Percentiles rank a stretch among this genome's conserved stretches.
Evolutionary conservation across 352 stramenopile species (phyloP).

Genomic region (Phytopythium montanum): DNA sequence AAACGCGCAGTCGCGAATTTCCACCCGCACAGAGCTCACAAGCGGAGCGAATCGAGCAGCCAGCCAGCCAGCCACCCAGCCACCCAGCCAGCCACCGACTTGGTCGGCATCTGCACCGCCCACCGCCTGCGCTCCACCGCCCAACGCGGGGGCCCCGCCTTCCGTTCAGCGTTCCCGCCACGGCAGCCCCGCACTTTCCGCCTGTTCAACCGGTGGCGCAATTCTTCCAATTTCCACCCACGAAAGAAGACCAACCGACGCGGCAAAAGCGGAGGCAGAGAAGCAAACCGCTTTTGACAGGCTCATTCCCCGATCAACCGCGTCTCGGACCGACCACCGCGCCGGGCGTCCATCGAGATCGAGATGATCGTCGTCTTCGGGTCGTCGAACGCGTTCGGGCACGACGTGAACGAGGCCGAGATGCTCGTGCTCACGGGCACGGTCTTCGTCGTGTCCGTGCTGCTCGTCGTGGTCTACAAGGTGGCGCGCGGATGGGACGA

Average conservation of each 20-base stretch:
- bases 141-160: too few relatives aligned
- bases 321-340: not conserved
- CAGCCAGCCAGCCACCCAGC: not conserved
- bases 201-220: too few relatives aligned
- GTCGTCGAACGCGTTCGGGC: slow-evolving; percentile 69
- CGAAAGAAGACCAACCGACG: not conserved
- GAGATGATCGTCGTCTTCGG: slow-evolving; percentile 68
- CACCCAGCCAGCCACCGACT: not conserved
- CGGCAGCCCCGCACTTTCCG: too few relatives aligned
- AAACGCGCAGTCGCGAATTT: slow-evolving; percentile 1
- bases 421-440: slow-evolving; percentile 64
- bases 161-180: too few relatives aligned
- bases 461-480: slow-evolving; percentile 75
- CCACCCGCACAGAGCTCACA: not conserved
- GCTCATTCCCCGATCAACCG: too few relatives aligned
- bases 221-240: not conserved
- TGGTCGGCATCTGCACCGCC: not conserved
- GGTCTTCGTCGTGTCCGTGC: slow-evolving; percentile 69
- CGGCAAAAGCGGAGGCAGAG: not conserved
- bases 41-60: not conserved
- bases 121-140: too few relatives aligned
- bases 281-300: too few relatives aligned
- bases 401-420: slow-evolving; percentile 63
- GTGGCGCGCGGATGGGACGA: slow-evolving; percentile 66
- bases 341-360: too few relatives aligned